phyloP scores from a whole-genome alignment of 2,329 filamentous ascomycete species.

The Ceratocystis alfenasii region DNA sequence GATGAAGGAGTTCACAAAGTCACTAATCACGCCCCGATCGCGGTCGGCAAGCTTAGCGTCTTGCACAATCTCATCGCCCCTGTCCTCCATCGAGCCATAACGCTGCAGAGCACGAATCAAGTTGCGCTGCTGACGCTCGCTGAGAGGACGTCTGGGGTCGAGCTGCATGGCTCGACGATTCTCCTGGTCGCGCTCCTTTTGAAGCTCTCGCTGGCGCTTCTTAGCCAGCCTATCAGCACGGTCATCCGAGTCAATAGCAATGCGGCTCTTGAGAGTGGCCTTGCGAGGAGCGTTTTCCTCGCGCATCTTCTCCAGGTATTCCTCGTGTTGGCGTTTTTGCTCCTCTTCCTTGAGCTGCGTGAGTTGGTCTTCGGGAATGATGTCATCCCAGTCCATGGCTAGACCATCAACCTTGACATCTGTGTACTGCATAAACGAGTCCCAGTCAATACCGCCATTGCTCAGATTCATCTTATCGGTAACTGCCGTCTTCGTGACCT shows the following conservation, averaged over 20 bases:
- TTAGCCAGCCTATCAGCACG: constrained; percentile 52
- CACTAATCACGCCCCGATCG: constrained; percentile 66
- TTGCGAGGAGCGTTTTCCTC: constrained; percentile 76
- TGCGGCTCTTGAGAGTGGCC: constrained; percentile 49
- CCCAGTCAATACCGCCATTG: constrained; percentile 71
- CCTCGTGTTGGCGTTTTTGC: constrained; percentile 68
- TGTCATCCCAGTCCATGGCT: constrained; percentile 87
- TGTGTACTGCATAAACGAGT: constrained; percentile 95
- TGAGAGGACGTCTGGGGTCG: constrained; percentile 81
- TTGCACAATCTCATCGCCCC: constrained; percentile 71
- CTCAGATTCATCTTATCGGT: constrained; percentile 84
- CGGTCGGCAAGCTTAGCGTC: constrained; percentile 77
- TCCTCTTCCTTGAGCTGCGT: constrained; percentile 84
- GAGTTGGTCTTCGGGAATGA: constrained; percentile 87
- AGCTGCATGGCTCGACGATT: constrained; percentile 60
- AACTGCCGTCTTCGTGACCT: constrained; percentile 92
- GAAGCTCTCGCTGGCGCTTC: constrained; percentile 52
- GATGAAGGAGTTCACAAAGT: constrained; percentile 65
- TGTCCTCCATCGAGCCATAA: constrained; percentile 81
- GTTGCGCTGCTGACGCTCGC: constrained; percentile 85
- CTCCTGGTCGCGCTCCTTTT: constrained; percentile 61
- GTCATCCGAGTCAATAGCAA: constrained; percentile 48
- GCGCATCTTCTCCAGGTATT: constrained; percentile 68
- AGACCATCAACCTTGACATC: constrained; percentile 86
- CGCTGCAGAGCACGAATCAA: constrained; percentile 83